Percentiles rank a stretch among this genome's conserved stretches.
phyloP scores from a whole-genome alignment of 2,329 filamentous ascomycete genomes.

The Furcasterigmium sp. region DNA sequence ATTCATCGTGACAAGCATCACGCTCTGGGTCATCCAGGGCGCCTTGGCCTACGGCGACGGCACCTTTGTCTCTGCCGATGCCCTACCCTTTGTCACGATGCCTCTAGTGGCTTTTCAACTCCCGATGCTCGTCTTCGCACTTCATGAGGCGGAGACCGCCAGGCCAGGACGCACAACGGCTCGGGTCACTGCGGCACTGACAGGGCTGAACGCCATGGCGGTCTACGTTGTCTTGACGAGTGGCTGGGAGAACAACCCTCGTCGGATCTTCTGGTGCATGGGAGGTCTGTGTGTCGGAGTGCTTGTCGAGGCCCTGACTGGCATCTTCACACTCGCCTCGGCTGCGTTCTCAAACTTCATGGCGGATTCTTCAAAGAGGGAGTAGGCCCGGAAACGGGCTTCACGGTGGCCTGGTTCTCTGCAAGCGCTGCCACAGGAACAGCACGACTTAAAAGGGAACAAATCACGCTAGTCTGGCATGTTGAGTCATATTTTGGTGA shows the following conservation, averaged over 20 bases:
- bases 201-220: neutral
- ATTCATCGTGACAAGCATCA: neutral
- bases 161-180: too few relatives aligned
- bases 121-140: neutral
- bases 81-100: neutral
- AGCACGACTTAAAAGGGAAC: too few relatives aligned
- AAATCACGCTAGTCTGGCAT: too few relatives aligned
- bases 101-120: neutral
- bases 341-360: too few relatives aligned
- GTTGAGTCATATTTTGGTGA: too few relatives aligned
- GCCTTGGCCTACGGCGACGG: neutral
- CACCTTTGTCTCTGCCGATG: neutral
- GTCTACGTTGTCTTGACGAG: neutral
- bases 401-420: too few relatives aligned
- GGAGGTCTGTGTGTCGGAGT: neutral
- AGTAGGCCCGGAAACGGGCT: too few relatives aligned
- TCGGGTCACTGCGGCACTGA: neutral
- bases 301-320: neutral
- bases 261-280: neutral
- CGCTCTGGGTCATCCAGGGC: neutral
- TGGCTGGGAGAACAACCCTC: neutral
- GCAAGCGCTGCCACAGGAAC: too few relatives aligned
- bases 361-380: too few relatives aligned
- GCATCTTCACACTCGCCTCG: neutral
- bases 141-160: too few relatives aligned